Conservation (phyloP, 306 rosid genomes). For the Fragaria iinumae region DNA sequence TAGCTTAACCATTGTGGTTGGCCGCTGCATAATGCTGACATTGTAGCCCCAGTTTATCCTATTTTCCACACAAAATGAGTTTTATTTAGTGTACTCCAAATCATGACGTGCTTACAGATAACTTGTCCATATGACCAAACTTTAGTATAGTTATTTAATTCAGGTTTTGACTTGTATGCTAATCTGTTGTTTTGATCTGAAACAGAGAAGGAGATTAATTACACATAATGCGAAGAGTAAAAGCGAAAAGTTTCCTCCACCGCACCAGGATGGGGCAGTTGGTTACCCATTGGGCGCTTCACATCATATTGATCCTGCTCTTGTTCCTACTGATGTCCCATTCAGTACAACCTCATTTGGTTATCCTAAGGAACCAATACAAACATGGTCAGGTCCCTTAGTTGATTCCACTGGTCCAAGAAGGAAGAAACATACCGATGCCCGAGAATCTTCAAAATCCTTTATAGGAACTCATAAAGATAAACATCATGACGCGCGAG, state of each 20-base stretch:
- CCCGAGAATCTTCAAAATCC: constrained; percentile 46
- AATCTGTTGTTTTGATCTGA: constrained; percentile 26
- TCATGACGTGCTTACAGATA: not conserved
- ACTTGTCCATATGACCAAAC: not conserved
- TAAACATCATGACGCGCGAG: constrained; percentile 24
- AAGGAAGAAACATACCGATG: constrained; percentile 58
- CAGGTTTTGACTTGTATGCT: constrained; percentile 14
- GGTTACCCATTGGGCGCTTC: constrained; percentile 81
- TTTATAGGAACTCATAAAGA: constrained; percentile 34
- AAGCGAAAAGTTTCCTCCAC: constrained; percentile 97
- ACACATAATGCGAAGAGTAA: constrained; percentile 92
- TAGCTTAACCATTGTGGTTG: not conserved
- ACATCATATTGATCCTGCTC: constrained; percentile 74
- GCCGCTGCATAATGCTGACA: not conserved
- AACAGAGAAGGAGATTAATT: constrained; percentile 83
- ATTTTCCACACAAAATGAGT: not conserved
- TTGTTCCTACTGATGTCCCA: constrained; percentile 62
- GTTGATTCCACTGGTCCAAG: constrained; percentile 55
- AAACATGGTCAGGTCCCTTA: constrained; percentile 89
- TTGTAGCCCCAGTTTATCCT: not conserved
- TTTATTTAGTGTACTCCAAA: not conserved
- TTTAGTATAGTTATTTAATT: not conserved
- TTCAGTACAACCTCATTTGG: constrained; percentile 63
- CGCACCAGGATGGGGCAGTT: constrained; percentile 86
- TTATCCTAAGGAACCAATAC: constrained; percentile 62